Percentiles rank a stretch among this genome's conserved stretches.
Conservation (phyloP, 768 basidiomycete species). For the Terana coerulea region DNA sequence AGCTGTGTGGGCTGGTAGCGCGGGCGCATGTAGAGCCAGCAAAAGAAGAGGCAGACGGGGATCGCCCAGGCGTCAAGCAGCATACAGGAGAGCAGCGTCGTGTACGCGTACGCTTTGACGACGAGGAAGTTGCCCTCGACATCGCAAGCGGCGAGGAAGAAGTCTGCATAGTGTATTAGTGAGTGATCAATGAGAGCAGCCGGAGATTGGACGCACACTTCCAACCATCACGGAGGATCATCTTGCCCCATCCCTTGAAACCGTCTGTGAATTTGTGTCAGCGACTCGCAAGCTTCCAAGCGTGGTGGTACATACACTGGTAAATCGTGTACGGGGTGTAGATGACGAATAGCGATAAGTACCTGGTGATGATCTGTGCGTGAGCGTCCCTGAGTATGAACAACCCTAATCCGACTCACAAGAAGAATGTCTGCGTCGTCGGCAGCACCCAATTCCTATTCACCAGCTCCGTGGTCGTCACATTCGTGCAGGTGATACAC, state of each 20-base stretch:
- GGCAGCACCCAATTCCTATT: conserved; percentile 66
- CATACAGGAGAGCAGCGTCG: conserved; percentile 85
- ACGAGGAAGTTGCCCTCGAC: conserved; percentile 89
- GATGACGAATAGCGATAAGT: conserved; percentile 67
- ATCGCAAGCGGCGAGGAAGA: conserved; percentile 75
- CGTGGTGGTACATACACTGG: conserved; percentile 50
- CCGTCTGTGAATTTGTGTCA: conserved; percentile 49
- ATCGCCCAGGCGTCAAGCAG: conserved; percentile 94
- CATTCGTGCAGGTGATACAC: conserved; percentile 87
- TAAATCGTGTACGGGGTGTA: conserved; percentile 93
- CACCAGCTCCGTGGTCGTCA: conserved; percentile 78
- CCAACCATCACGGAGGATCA: conserved; percentile 78
- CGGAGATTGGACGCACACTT: conserved; percentile 49
- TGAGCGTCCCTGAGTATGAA: not conserved
- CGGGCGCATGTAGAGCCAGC: conserved; percentile 78
- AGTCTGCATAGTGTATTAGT: conserved; percentile 41
- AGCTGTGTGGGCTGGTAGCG: conserved; percentile 83
- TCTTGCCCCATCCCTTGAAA: conserved; percentile 76
- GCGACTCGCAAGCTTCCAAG: not conserved
- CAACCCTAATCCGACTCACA: conserved; percentile 44
- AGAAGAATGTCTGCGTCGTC: conserved; percentile 80
- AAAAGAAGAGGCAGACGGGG: conserved; percentile 80
- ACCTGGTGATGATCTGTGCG: conserved; percentile 43
- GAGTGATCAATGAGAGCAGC: not conserved
- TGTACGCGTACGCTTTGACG: conserved; percentile 84